Percentiles rank a stretch among this genome's conserved stretches.
Conservation (phyloP, 139 green algal genomes). For the Chlorella sp. region DNA sequence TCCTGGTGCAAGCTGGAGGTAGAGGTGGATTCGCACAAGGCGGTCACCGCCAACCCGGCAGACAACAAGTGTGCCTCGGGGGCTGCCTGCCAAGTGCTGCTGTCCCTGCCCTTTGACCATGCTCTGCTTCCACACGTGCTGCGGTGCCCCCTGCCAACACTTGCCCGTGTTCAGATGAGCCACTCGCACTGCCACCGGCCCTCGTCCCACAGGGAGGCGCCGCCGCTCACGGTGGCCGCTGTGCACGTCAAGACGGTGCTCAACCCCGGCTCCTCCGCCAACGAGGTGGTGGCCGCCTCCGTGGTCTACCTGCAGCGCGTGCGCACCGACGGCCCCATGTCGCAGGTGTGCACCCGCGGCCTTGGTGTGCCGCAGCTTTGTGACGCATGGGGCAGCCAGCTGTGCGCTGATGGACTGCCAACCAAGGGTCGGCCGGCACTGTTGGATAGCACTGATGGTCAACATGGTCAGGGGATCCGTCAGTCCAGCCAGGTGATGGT, state of each 20-base stretch:
- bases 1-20: conserved; percentile 96
- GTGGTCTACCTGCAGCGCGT: conserved; percentile 73
- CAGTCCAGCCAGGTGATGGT: too few relatives aligned
- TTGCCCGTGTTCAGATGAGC: neutral
- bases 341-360: conserved; percentile 33
- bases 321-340: conserved; percentile 37
- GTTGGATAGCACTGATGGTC: neutral
- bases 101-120: neutral
- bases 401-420: neutral
- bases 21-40: conserved; percentile 68
- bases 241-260: conserved; percentile 90
- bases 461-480: too few relatives aligned
- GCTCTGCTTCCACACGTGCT: neutral
- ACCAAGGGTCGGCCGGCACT: neutral
- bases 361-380: too few relatives aligned
- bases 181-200: neutral
- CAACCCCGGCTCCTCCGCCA: conserved; percentile 64
- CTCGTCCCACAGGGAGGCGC: conserved; percentile 46
- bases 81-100: neutral
- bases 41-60: conserved; percentile 32
- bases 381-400: neutral
- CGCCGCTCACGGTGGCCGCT: conserved; percentile 85
- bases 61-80: conserved; percentile 9
- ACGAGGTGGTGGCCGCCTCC: conserved; percentile 83
- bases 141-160: neutral